These are phyloP conservation scores for Anisodus tanguticus DNA, from an alignment of 257 asterid species.

Conservation along the genomic window DNA sequence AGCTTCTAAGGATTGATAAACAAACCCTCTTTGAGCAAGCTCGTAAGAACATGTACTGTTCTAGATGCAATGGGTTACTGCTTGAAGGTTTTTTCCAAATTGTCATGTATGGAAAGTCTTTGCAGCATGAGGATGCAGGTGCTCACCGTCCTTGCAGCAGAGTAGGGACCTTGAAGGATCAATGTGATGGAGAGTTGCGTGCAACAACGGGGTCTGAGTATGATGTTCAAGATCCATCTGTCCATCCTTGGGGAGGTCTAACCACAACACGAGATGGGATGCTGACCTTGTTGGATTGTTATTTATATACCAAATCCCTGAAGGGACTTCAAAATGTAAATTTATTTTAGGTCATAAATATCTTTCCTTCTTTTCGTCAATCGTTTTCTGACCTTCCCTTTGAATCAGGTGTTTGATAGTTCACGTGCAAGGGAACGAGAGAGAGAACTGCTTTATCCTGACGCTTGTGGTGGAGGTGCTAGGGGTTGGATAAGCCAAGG, in stretches of 20 bases:
- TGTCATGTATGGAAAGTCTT: slow-evolving; percentile 88
- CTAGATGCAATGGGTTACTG: slow-evolving; percentile 94
- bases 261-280: slow-evolving; percentile 79
- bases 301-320: slow-evolving; percentile 73
- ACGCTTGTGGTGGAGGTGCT: slow-evolving; percentile 99
- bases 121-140: slow-evolving; percentile 70
- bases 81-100: slow-evolving; percentile 93
- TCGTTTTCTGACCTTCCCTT: slow-evolving; percentile 33
- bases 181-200: slow-evolving; percentile 50
- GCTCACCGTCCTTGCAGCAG: slow-evolving; percentile 42
- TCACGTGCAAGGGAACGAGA: slow-evolving; percentile 96
- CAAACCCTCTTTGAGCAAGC: slow-evolving; percentile 93
- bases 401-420: slow-evolving; percentile 87
- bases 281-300: slow-evolving; percentile 87
- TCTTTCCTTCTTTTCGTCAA: background rate
- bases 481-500: slow-evolving; percentile 99
- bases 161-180: slow-evolving; percentile 47
- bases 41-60: slow-evolving; percentile 96
- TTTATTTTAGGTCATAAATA: slow-evolving; percentile 28
- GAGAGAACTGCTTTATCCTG: slow-evolving; percentile 91
- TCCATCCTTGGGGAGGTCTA: slow-evolving; percentile 98
- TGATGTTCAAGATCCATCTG: slow-evolving; percentile 87
- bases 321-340: slow-evolving; percentile 87
- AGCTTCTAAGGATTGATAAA: slow-evolving; percentile 83
- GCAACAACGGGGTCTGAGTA: slow-evolving; percentile 54